Evolutionary conservation across 139 green algal species (phyloP).

Genomic region (Chlamydomonas asymmetrica): DNA sequence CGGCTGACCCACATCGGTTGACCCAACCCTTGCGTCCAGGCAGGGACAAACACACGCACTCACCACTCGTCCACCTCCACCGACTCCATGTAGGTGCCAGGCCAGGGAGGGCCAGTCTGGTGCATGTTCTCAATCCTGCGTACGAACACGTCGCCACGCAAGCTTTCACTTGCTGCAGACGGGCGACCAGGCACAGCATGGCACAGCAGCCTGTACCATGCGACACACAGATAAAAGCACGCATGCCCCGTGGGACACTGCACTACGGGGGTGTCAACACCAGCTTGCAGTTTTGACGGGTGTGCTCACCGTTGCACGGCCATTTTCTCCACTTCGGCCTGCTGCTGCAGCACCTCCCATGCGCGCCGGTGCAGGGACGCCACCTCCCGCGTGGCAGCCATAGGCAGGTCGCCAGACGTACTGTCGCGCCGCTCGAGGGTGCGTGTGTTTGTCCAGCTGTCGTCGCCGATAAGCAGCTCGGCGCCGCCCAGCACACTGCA

Average conservation of each 20-base stretch:
- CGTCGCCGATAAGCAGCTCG: too few relatives aligned
- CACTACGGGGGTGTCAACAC: too few relatives aligned
- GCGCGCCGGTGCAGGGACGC: constrained; percentile 41
- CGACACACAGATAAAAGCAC: not conserved
- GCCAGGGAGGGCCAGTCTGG: constrained; percentile 39
- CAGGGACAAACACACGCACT: too few relatives aligned
- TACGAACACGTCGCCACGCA: not conserved
- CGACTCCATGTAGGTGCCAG: constrained; percentile 44
- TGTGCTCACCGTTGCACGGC: not conserved
- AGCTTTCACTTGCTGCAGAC: not conserved
- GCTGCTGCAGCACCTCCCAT: constrained; percentile 61
- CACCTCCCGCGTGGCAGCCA: constrained; percentile 46
- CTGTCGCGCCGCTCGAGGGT: not conserved
- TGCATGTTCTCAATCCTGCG: too few relatives aligned
- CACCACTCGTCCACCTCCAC: constrained; percentile 73
- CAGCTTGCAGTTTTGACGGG: not conserved
- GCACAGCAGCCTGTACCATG: not conserved
- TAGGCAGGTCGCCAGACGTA: not conserved
- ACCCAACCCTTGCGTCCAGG: too few relatives aligned
- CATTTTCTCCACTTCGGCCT: constrained; percentile 55
- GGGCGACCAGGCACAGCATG: constrained; percentile 5
- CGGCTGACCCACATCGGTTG: too few relatives aligned
- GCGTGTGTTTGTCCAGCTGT: too few relatives aligned
- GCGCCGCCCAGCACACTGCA: too few relatives aligned
- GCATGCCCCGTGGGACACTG: too few relatives aligned